A percentile compares a stretch with the other conserved stretches of the same genome.
phyloP scores from a whole-genome alignment of 2,329 filamentous ascomycete species.

The Emergomyces africanus region DNA sequence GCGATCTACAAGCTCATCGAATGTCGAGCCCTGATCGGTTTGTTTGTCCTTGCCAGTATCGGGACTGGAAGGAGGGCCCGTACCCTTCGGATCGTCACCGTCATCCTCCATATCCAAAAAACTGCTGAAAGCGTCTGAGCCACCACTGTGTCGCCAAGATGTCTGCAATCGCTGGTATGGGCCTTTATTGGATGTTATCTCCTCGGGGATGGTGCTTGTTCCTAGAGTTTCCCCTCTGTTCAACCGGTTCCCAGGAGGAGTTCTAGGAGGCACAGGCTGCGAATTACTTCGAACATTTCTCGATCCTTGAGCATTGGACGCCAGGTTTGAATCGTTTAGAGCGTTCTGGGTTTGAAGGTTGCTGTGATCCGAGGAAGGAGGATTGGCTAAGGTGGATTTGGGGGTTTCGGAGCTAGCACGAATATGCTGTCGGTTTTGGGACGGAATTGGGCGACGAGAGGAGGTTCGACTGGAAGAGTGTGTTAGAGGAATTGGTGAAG shows the following conservation, averaged over 20 bases:
- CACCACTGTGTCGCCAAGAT: slow-evolving; percentile 27
- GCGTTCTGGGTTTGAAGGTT: slow-evolving; percentile 5
- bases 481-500: slow-evolving; percentile 17
- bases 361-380: slow-evolving; percentile 5
- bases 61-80: slow-evolving; percentile 17
- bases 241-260: slow-evolving; percentile 25
- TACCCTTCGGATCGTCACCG: slow-evolving; percentile 17
- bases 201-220: slow-evolving; percentile 14
- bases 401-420: slow-evolving; percentile 56
- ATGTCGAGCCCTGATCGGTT: slow-evolving; percentile 27
- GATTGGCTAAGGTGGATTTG: slow-evolving; percentile 33
- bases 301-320: slow-evolving; percentile 26
- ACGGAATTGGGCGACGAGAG: slow-evolving; percentile 41
- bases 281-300: slow-evolving; percentile 40
- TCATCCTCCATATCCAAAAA: slow-evolving; percentile 34
- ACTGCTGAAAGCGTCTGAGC: slow-evolving; percentile 30
- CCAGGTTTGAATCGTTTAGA: slow-evolving; percentile 12
- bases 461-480: slow-evolving; percentile 51
- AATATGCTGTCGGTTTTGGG: slow-evolving; percentile 49
- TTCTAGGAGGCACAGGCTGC: slow-evolving; percentile 36
- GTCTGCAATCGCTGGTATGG: slow-evolving; percentile 21
- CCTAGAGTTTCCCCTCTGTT: slow-evolving; percentile 16
- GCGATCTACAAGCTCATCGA: slow-evolving; percentile 71
- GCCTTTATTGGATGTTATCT: slow-evolving; percentile 19
- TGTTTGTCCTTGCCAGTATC: slow-evolving; percentile 20